Conservation (phyloP, 768 basidiomycete genomes). For the Pleurotus tuoliensis region DNA sequence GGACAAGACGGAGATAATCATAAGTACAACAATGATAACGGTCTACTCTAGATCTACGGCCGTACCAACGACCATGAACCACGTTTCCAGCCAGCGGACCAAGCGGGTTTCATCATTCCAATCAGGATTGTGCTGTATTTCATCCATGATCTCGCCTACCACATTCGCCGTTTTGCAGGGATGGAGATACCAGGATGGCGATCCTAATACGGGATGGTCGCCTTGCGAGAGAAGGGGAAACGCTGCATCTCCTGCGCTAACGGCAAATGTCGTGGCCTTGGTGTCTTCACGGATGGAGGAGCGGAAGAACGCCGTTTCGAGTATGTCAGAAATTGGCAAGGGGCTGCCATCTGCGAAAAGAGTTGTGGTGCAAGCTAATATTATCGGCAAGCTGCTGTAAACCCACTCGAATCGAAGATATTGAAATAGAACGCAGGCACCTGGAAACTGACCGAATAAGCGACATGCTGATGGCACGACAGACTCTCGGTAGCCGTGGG, state of each 20-base stretch:
- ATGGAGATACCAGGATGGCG: constrained; percentile 82
- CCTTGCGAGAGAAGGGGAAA: constrained; percentile 84
- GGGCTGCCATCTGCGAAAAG: constrained; percentile 56
- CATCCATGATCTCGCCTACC: constrained; percentile 65
- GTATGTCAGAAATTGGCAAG: constrained; percentile 50
- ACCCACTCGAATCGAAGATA: constrained; percentile 62
- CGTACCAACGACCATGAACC: constrained; percentile 73
- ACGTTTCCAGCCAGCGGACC: constrained; percentile 62
- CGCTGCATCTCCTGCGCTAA: constrained; percentile 44
- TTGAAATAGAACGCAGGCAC: constrained; percentile 86
- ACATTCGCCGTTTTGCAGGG: constrained; percentile 74
- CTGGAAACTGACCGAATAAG: constrained; percentile 73
- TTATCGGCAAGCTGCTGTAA: constrained; percentile 1
- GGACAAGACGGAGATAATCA: not conserved
- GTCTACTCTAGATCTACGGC: constrained; percentile 48
- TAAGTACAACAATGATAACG: not conserved
- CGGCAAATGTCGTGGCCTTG: constrained; percentile 47
- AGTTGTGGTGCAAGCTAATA: constrained; percentile 9
- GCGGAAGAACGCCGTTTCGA: constrained; percentile 59
- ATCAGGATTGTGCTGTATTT: constrained; percentile 27
- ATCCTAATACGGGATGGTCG: constrained; percentile 77
- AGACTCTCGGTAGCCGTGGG: constrained; percentile 26
- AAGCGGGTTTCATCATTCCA: constrained; percentile 26
- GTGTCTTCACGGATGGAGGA: constrained; percentile 37
- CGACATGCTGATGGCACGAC: constrained; percentile 60